phyloP scores from a whole-genome alignment of 1,284 basidiomycete species.

The Exobasidium cylindrosporum region DNA sequence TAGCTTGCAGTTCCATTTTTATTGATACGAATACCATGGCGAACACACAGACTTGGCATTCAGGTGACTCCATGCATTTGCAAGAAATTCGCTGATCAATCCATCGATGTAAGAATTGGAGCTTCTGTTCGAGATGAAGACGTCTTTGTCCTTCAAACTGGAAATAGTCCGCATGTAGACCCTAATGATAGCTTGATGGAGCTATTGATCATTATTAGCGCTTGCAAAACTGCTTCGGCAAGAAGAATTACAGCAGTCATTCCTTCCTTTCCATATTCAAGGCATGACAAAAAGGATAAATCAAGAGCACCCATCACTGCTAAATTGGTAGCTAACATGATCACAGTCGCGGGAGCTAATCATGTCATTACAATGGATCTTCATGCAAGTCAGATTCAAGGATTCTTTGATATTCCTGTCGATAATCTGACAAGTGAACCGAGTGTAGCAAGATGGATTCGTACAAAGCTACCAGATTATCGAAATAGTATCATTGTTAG shows the following conservation, averaged over 20 bases:
- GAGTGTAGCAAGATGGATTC: conserved; percentile 63
- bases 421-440: conserved; percentile 67
- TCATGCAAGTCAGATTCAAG: conserved; percentile 97
- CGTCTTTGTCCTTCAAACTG: conserved; percentile 53
- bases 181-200: conserved; percentile 58
- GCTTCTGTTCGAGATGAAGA: conserved; percentile 90
- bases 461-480: conserved; percentile 81
- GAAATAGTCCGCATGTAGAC: conserved; percentile 48
- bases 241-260: conserved; percentile 96
- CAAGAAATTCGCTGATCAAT: conserved; percentile 83
- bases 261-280: conserved; percentile 92
- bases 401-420: conserved; percentile 98
- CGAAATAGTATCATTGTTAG: conserved; percentile 86
- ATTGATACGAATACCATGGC: neutral
- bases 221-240: conserved; percentile 95
- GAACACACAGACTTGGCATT: conserved; percentile 91
- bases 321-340: conserved; percentile 96
- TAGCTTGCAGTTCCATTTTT: neutral
- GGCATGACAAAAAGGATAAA: conserved; percentile 98
- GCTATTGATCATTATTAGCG: conserved; percentile 82
- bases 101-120: conserved; percentile 67
- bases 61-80: conserved; percentile 84
- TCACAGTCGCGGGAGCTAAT: conserved; percentile 92
- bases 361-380: conserved; percentile 99
- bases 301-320: conserved; percentile 94